A percentile compares a stretch with the other conserved stretches of the same genome.
Conservation (phyloP, 108 stramenopile genomes). For the Skeletonema tropicum region DNA sequence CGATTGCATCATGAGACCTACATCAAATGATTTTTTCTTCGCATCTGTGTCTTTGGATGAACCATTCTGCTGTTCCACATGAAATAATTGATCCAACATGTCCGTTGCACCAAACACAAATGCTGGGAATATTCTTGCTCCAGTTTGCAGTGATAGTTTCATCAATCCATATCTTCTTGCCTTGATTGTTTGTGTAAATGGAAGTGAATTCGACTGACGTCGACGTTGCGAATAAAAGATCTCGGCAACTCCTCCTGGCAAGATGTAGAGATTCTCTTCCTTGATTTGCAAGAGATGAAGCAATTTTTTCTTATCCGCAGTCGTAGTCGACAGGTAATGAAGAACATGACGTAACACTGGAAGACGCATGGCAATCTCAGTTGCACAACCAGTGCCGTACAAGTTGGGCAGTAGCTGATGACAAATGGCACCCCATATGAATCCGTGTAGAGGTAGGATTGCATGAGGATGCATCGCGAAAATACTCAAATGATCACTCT, state of each 20-base stretch:
- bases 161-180: slow-evolving; percentile 48
- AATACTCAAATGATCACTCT: slow-evolving; percentile 15
- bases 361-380: slow-evolving; percentile 26
- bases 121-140: slow-evolving; percentile 58
- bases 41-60: neutral
- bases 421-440: slow-evolving; percentile 36
- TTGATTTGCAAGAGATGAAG: slow-evolving; percentile 7
- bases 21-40: neutral
- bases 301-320: slow-evolving; percentile 17
- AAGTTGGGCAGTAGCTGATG: slow-evolving; percentile 29
- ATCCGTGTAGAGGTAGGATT: slow-evolving; percentile 37
- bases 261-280: slow-evolving; percentile 16
- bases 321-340: slow-evolving; percentile 10
- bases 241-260: slow-evolving; percentile 36
- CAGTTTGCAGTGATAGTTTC: slow-evolving; percentile 62
- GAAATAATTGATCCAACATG: slow-evolving; percentile 37
- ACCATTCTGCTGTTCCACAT: neutral
- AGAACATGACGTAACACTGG: slow-evolving; percentile 39
- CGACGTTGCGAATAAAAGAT: slow-evolving; percentile 11
- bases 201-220: neutral
- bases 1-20: neutral
- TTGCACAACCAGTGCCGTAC: slow-evolving; percentile 29
- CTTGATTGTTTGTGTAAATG: slow-evolving; percentile 25
- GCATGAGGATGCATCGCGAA: slow-evolving; percentile 43
- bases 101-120: slow-evolving; percentile 65